Evolutionary conservation across 495 filamentous ascomycete genomes (phyloP).

Genomic region (Aspergillus funiculosus): DNA sequence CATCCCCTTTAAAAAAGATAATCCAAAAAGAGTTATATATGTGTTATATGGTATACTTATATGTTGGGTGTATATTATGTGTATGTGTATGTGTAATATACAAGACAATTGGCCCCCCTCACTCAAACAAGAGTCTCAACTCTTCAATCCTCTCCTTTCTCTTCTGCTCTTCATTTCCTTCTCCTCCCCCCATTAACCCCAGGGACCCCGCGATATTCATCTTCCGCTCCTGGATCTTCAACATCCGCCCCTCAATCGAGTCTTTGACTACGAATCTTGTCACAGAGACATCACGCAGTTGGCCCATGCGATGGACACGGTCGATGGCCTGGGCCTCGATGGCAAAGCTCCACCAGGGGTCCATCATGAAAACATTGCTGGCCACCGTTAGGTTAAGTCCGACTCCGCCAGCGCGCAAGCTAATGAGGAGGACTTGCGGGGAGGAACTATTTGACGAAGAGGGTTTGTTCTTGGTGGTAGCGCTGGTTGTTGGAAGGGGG

Average conservation of each 20-base stretch:
- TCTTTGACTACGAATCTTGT: conserved; percentile 80
- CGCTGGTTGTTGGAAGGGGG: not conserved
- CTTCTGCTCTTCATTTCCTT: conserved; percentile 85
- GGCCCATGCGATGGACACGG: conserved; percentile 98
- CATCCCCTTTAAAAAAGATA: no score
- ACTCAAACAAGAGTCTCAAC: conserved; percentile 86
- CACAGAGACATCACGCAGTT: conserved; percentile 78
- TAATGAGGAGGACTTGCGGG: conserved; percentile 64
- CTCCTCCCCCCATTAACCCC: conserved; percentile 62
- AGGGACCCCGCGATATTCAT: conserved; percentile 79
- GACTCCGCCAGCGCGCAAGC: conserved; percentile 85
- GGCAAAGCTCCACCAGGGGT: conserved; percentile 98
- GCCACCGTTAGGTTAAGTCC: conserved; percentile 89
- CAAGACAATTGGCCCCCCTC: conserved; percentile 1
- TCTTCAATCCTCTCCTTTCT: conserved; percentile 86
- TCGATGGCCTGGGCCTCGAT: conserved; percentile 97
- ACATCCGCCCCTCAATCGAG: conserved; percentile 91
- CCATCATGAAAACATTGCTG: conserved; percentile 93
- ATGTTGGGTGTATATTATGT: not conserved
- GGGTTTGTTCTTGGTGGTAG: conserved; percentile 29
- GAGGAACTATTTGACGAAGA: conserved; percentile 8
- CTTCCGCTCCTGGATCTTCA: conserved; percentile 90
- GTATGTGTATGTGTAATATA: conserved; percentile 1
- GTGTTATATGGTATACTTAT: no score
- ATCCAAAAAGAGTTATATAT: no score